phyloP scores from a whole-genome alignment of 2,329 filamentous ascomycete species.

The Pseudocercospora musae region DNA sequence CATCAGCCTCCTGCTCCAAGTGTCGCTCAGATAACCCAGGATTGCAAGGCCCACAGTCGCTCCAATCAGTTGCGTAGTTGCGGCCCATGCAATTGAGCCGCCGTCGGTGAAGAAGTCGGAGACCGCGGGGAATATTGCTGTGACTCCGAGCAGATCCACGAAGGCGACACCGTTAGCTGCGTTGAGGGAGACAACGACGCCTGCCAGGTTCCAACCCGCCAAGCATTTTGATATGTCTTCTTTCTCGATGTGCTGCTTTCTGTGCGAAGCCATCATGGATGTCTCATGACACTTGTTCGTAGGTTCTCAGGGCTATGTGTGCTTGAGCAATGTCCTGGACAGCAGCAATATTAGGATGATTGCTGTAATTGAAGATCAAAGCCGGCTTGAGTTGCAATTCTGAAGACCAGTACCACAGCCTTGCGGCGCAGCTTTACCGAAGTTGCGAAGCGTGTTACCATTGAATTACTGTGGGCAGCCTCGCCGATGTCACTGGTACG shows the following conservation, averaged over 20 bases:
- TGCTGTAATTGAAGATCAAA: too few species aligned
- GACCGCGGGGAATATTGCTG: slow-evolving; percentile 14
- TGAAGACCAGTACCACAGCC: not conserved
- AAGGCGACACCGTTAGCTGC: slow-evolving; percentile 13
- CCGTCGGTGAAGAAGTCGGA: slow-evolving; percentile 13
- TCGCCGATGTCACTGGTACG: not conserved
- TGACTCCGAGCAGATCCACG: slow-evolving; percentile 16
- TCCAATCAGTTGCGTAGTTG: slow-evolving; percentile 19
- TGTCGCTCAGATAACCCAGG: slow-evolving; percentile 24
- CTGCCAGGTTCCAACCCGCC: slow-evolving; percentile 23
- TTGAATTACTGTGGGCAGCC: not conserved
- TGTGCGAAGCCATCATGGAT: not conserved
- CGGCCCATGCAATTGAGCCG: slow-evolving; percentile 22
- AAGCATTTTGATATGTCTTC: not conserved
- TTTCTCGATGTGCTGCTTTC: not conserved
- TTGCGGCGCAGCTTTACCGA: not conserved
- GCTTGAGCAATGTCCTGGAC: not conserved
- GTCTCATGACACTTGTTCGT: not conserved
- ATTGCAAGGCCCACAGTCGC: slow-evolving; percentile 19
- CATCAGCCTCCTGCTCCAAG: slow-evolving; percentile 21
- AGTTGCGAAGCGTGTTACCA: not conserved
- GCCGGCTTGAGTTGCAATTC: too few species aligned
- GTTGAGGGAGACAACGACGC: slow-evolving; percentile 12
- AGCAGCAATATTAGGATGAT: too few species aligned
- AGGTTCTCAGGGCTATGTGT: not conserved